Conservation (phyloP, 495 filamentous ascomycete species). For the Stereocaulon alpinum region DNA sequence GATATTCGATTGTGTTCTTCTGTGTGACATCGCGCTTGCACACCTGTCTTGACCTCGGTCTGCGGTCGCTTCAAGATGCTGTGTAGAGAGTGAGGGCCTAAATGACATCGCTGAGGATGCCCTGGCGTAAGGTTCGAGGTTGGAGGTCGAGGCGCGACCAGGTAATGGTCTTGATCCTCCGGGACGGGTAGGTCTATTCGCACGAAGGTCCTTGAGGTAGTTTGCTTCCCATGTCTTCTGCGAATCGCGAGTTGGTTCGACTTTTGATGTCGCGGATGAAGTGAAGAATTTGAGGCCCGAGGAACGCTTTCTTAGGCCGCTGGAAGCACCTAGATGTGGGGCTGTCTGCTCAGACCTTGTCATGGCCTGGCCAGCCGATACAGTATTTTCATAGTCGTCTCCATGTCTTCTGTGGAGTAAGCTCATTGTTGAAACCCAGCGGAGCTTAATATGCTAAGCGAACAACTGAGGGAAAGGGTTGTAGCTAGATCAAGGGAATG, state of each 20-base stretch:
- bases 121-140: slow-evolving; percentile 33
- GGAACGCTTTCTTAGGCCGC: slow-evolving; percentile 14
- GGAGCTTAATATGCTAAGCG: not conserved
- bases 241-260: slow-evolving; percentile 17
- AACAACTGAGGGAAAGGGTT: not conserved
- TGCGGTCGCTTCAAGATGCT: slow-evolving; percentile 1
- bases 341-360: not conserved
- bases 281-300: slow-evolving; percentile 25
- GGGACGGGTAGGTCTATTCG: slow-evolving; percentile 65
- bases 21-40: slow-evolving; percentile 43
- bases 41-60: slow-evolving; percentile 35
- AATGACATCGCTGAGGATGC: slow-evolving; percentile 37
- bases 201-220: slow-evolving; percentile 72
- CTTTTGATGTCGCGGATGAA: slow-evolving; percentile 23
- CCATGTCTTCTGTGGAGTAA: slow-evolving; percentile 10
- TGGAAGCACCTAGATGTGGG: not conserved
- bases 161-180: slow-evolving; percentile 73
- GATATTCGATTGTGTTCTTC: slow-evolving; percentile 32
- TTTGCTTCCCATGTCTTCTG: slow-evolving; percentile 43
- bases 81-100: slow-evolving; percentile 6
- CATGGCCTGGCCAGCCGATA: not conserved
- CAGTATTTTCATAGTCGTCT: not conserved
- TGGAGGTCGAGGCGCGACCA: slow-evolving; percentile 29
- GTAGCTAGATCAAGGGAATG: not conserved
- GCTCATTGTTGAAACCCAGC: slow-evolving; percentile 3